Evolutionary conservation across 2,329 filamentous ascomycete genomes (phyloP), one percentile per base, ranked within the genome.

Genomic region (Fusarium sp.): DNA sequence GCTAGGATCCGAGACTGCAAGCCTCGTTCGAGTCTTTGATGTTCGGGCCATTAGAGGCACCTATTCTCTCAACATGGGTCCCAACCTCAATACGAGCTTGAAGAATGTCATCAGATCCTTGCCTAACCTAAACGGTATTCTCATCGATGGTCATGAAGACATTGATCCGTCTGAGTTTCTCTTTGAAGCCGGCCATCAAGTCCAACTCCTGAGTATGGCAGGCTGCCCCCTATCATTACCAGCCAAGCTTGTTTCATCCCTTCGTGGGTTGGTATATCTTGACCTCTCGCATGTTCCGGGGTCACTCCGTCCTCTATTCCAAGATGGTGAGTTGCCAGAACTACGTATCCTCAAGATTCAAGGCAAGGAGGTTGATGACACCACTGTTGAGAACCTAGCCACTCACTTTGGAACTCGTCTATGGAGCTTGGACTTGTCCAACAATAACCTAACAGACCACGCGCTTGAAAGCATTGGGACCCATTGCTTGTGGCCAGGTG

Each of bases 371-470:
- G 69, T 89, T 23, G 82, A 84, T 23, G 81, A 86, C 58, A 55
- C 57, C 2, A 67, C 63, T 4, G 58, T 78, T 6, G 75, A 78
- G 4, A 76, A 80, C 4, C 57, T 76, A 1, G 39, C 66, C 41
- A 74, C 5, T 65, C 83, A 39, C 70, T 85, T 72, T 67, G 73
- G 60, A 66, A 74, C 8, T 13, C 82, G 80, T 28, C 74, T 90
- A 13, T 90, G 88, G 87, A 88, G 87, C 68, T 72, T 90, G 7
- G 87, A 90, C 64, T 49, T 90, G 1, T 79, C 81, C 37, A 54
- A 81, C 8, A 91, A 90, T 67, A 80, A 79, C 13, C 72, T 90
- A 12, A 84, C 82, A 0, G 87, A 89, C 69, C 69, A 37, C 4
- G 69, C 78, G 6, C 70, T 88, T 13, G 72, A 78, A 10, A 43